These are phyloP conservation scores for Straminergon stramineum DNA, from an alignment of 225 moss, liverwort and hornwort genomes.

Conservation along the genomic window DNA sequence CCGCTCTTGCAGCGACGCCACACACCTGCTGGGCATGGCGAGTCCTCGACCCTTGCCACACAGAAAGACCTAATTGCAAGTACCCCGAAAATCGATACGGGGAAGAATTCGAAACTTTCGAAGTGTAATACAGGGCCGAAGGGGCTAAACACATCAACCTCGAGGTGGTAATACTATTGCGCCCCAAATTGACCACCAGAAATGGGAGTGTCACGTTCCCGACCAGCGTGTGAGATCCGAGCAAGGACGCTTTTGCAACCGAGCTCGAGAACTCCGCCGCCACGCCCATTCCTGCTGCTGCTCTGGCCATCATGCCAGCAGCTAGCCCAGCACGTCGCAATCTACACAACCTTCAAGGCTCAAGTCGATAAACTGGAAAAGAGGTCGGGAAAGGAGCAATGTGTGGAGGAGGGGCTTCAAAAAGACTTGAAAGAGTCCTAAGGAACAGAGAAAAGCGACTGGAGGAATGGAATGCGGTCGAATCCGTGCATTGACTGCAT, in stretches of 20 bases:
- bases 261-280: constrained; percentile 6
- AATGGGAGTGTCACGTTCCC: background rate
- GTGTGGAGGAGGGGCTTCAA: background rate
- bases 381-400: background rate
- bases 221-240: background rate
- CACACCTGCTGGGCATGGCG: background rate
- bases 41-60: background rate
- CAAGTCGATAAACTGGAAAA: background rate
- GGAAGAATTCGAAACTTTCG: background rate
- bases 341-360: background rate
- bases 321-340: background rate
- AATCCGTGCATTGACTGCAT: background rate
- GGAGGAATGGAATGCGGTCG: background rate
- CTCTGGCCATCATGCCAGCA: background rate
- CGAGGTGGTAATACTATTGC: background rate
- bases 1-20: constrained; percentile 8
- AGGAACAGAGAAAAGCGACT: background rate
- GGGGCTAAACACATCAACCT: background rate
- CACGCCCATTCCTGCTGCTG: constrained; percentile 24
- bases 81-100: background rate
- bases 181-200: background rate
- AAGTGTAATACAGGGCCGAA: background rate
- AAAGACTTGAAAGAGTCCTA: background rate
- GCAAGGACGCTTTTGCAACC: background rate
- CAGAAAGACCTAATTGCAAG: background rate